Base-by-base conservation (phyloP, 2,329 filamentous ascomycete species). In the Teratosphaeriaceae sp. region DNA sequence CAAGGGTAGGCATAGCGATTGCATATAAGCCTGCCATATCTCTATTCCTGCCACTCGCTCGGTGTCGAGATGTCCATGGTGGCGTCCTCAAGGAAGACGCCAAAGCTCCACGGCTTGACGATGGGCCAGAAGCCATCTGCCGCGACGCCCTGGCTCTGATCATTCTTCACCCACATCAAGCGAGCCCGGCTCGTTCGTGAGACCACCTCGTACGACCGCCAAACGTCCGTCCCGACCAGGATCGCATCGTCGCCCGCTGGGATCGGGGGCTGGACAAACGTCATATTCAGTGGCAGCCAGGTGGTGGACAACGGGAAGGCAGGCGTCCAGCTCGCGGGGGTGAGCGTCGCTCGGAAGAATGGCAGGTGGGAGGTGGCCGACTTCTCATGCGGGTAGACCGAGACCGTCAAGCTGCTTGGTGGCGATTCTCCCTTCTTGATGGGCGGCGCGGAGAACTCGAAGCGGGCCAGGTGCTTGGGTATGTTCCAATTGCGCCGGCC, bases 401-500 rank as follows among this genome's bases (percentile, higher is more conserved):
- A 46, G 37, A 52, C 51, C 13, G 41, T 44, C 12, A 47, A 29
- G 20, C 29, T n/a, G 3, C 30, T 29, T 6, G 27, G 27, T 18
- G 42, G 37, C 20, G 26, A 34, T 8, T 3, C 3, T 9, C 41
- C 41, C 18, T 43, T 43, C 30, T 40, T 39, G 19, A 47, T 46
- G 16, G 43, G 43, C 22, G 35, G 31, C 4, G 31, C 19, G 27
- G 44, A 46, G 21, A 45, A 54, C 27, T 50, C 45, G 46, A 54
- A 52, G 29, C 47, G 43, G 6, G 49, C 51, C 26, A 54, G 43
- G 22, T 52, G 51, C 30, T 52, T 52, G 13, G 51, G 51, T 13
- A 52, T 48, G 44, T 54, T 54, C 51, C 51, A 54, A 30, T 47
- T 44, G 26, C 40, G 41, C 16, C 31, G 37, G 7, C 43, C 43